Evolutionary conservation across 495 filamentous ascomycete species (phyloP), one percentile per base, ranked within the genome.

Genomic region (Melanomma pulvis-pyrius): DNA sequence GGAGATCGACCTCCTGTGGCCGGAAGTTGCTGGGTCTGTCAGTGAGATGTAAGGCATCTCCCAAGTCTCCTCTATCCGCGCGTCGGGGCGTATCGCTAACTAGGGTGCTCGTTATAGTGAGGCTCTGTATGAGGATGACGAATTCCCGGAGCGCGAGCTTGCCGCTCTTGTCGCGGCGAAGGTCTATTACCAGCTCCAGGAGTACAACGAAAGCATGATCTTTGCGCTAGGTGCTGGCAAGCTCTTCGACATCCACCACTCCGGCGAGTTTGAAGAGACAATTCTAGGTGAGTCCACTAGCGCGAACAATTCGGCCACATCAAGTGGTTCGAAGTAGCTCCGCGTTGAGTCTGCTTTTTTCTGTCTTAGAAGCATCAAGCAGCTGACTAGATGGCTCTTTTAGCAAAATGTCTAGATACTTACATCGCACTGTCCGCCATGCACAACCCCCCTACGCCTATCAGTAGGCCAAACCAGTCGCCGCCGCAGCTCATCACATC

Each of bases 121-220:
- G 83, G 92, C 91, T 51, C 86, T 99, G 36, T 98, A 96, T 78
- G 96, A 99, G 83, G 93, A 98, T 80, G 90, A 96, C 64, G 82
- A 83, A 54, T 99, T 99, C 72, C 90, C 94, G 17, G 90, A 99
- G 74, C 90, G 94, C 70, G 90, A 93, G 74, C 87, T 98, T 47
- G 96, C 96, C 59, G 93, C 96, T 59, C 82, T 99, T 29, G 92
- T 99, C 52, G 90, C 93, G 55, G 90, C 96, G 63, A 98, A 98
- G 82, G 92, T 98, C 68, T 99, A 98, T 79, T 99, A 97, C 75
- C 93, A 99, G 74, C 87, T 99, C 50, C 91, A 96, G 79, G 96
- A 96, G 78, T 98, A 98, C 80, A 92, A 97, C 74, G 94, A 98
- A 83, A 96, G 93, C 77, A 98, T 99, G 96, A 89, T 90, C 24